A percentile compares a stretch with the other conserved stretches of the same genome.
Evolutionary conservation across 129 eudicot species (phyloP).

Genomic region (Tagetes patula): DNA sequence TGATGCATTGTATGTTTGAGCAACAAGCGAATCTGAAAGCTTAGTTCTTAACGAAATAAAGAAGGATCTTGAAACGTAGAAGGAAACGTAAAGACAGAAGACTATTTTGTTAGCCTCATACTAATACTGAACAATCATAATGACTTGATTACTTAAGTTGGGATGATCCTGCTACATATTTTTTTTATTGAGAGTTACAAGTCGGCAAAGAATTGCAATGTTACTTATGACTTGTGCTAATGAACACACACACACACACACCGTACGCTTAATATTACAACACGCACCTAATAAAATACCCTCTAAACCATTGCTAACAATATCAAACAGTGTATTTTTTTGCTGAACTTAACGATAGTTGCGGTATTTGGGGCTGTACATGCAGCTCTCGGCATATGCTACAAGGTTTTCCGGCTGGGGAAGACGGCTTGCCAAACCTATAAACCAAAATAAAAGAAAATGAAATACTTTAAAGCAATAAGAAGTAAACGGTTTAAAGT

Average conservation of each 20-base stretch:
- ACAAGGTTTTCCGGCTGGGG: slow-evolving; percentile 81
- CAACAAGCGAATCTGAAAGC: too few species aligned
- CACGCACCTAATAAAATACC: slow-evolving; percentile 19
- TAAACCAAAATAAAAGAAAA: not conserved
- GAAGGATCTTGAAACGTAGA: too few species aligned
- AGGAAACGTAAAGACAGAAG: too few species aligned
- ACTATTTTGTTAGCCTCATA: too few species aligned
- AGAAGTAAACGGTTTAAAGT: not conserved
- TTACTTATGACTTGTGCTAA: slow-evolving; percentile 26
- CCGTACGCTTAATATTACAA: slow-evolving; percentile 28
- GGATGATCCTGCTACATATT: not conserved
- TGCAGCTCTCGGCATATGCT: slow-evolving; percentile 91
- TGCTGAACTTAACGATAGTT: slow-evolving; percentile 58
- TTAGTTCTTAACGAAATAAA: too few species aligned
- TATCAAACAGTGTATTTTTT: slow-evolving; percentile 4
- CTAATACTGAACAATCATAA: too few species aligned
- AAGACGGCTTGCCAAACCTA: slow-evolving; percentile 88
- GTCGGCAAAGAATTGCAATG: slow-evolving; percentile 17
- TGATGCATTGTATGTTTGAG: too few species aligned
- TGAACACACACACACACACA: slow-evolving; percentile 20
- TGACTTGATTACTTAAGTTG: not conserved
- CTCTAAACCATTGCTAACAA: slow-evolving; percentile 24
- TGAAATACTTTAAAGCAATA: not conserved
- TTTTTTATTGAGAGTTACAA: not conserved
- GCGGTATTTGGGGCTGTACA: slow-evolving; percentile 93